Percentiles rank a stretch among this genome's conserved stretches.
Conservation (phyloP, 257 asterid species). For the Lantana camara region DNA sequence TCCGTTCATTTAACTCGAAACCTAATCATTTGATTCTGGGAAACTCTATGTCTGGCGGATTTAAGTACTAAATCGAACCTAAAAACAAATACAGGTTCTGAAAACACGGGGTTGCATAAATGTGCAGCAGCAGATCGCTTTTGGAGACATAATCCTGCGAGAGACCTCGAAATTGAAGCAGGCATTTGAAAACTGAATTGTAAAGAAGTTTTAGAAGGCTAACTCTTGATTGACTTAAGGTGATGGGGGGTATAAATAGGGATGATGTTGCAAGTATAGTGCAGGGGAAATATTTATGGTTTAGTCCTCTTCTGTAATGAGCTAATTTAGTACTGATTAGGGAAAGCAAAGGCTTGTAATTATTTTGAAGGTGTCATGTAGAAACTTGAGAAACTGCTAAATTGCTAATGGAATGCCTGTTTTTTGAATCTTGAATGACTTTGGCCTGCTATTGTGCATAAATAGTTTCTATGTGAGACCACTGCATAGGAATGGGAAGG, state of each 20-base stretch:
- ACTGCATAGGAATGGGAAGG: not conserved
- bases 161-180: constrained; percentile 47
- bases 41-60: not conserved
- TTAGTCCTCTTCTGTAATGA: not conserved
- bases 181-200: constrained; percentile 1
- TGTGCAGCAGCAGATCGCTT: constrained; percentile 65
- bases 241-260: not conserved
- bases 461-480: not conserved
- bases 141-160: constrained; percentile 48
- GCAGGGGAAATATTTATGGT: not conserved
- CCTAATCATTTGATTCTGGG: not conserved
- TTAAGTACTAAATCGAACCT: too few species aligned
- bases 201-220: not conserved
- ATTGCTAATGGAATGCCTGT: not conserved
- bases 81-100: constrained; percentile 52
- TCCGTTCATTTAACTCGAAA: not conserved
- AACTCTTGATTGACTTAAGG: not conserved
- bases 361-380: not conserved
- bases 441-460: not conserved
- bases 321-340: not conserved
- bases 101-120: constrained; percentile 57
- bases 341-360: not conserved
- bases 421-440: not conserved
- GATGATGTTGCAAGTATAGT: not conserved
- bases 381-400: not conserved